Evolutionary conservation across 148 eudicot species (phyloP).

Genomic region (Oxyria digyna): DNA sequence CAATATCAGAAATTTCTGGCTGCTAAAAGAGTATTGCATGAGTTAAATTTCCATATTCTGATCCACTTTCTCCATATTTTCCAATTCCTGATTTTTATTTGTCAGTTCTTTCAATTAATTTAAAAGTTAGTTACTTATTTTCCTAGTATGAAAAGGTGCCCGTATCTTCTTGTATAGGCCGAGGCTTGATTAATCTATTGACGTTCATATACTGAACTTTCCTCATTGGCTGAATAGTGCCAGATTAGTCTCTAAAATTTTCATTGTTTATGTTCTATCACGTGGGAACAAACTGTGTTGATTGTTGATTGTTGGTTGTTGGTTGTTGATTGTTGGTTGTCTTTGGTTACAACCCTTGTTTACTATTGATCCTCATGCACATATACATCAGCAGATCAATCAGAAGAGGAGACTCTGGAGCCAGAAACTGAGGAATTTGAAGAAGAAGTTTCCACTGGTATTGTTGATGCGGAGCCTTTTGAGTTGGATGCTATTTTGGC

Average conservation of each 20-base stretch:
- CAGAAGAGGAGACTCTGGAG: constrained; percentile 20
- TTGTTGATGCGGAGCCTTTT: constrained; percentile 21
- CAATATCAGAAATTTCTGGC: background rate
- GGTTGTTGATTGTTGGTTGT: background rate
- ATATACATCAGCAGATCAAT: constrained; percentile 17
- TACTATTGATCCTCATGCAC: background rate
- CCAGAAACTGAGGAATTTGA: constrained; percentile 25
- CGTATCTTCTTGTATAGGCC: background rate
- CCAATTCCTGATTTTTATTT: background rate
- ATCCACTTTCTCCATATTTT: background rate
- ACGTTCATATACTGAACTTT: background rate
- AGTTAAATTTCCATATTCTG: background rate
- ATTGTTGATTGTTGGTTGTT: background rate
- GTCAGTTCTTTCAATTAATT: background rate
- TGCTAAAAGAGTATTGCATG: background rate
- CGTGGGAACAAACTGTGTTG: background rate
- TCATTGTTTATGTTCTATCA: background rate
- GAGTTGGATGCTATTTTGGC: constrained; percentile 70
- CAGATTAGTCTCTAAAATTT: background rate
- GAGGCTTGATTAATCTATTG: background rate
- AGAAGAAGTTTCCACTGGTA: constrained; percentile 21
- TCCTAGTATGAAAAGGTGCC: background rate
- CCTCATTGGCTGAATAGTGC: background rate
- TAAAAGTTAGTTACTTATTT: background rate
- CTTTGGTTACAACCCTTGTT: background rate